Percentiles rank a stretch among this genome's conserved stretches.
These are phyloP conservation scores for Penicillium canariense DNA, from an alignment of 495 filamentous ascomycete species.

Conservation along the genomic window DNA sequence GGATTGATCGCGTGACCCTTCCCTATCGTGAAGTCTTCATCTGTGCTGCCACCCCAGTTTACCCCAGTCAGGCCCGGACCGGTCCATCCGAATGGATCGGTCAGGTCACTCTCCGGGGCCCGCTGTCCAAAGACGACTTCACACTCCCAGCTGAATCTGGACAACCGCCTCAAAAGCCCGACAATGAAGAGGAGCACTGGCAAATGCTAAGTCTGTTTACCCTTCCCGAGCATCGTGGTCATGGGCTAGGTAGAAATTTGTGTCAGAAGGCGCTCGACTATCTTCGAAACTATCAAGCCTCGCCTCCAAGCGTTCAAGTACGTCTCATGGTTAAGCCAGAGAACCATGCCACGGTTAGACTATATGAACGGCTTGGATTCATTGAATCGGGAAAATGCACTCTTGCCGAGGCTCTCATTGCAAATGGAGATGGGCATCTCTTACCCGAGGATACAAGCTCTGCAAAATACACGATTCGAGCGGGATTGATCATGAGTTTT, in stretches of 20 bases:
- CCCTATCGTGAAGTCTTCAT: slow-evolving; percentile 27
- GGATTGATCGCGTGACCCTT: slow-evolving; percentile 22
- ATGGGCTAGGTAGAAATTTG: slow-evolving; percentile 32
- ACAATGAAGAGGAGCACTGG: slow-evolving; percentile 30
- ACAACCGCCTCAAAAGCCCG: slow-evolving; percentile 11
- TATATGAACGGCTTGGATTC: slow-evolving; percentile 36
- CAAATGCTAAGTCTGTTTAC: slow-evolving; percentile 39
- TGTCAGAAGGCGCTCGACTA: slow-evolving; percentile 31
- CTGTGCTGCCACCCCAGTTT: slow-evolving; percentile 25
- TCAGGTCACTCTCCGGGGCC: slow-evolving; percentile 34
- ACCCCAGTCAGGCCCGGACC: slow-evolving; percentile 1
- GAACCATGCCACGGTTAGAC: slow-evolving; percentile 26
- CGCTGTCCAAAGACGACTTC: slow-evolving; percentile 19
- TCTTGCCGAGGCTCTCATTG: slow-evolving; percentile 30
- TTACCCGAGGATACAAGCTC: slow-evolving; percentile 26
- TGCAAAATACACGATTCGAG: slow-evolving; percentile 21
- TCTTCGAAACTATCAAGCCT: slow-evolving; percentile 14
- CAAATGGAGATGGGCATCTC: slow-evolving; percentile 35
- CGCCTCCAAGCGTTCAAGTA: slow-evolving; percentile 16
- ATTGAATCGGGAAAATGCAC: slow-evolving; percentile 26
- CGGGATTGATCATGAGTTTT: slow-evolving; percentile 27
- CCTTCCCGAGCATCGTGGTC: slow-evolving; percentile 28
- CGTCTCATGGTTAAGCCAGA: slow-evolving; percentile 33
- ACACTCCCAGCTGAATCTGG: slow-evolving; percentile 21
- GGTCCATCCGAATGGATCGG: slow-evolving; percentile 29